A percentile compares a stretch with the other conserved stretches of the same genome.
These are phyloP conservation scores for Alternaria alternata DNA, from an alignment of 2,329 filamentous ascomycete genomes.

Conservation along the genomic window DNA sequence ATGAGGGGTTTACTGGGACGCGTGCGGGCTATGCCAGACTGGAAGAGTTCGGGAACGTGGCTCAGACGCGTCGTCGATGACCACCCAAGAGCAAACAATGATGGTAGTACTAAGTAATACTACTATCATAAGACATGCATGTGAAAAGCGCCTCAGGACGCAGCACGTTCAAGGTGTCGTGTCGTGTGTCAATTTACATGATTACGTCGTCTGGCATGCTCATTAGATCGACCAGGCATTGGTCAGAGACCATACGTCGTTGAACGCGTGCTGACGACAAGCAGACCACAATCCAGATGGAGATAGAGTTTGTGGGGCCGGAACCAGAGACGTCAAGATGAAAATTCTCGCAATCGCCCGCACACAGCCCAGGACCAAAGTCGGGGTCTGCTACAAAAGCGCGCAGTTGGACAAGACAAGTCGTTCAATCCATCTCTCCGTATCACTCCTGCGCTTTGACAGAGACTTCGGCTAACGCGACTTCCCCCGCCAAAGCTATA, in stretches of 20 bases:
- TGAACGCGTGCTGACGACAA: slow-evolving; percentile 22
- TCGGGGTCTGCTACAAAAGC: neutral
- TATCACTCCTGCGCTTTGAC: neutral
- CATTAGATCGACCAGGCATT: slow-evolving; percentile 1
- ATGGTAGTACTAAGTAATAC: slow-evolving; percentile 17
- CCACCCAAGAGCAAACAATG: slow-evolving; percentile 19
- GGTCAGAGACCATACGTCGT: slow-evolving; percentile 4
- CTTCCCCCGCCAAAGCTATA: slow-evolving; percentile 4
- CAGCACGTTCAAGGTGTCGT: slow-evolving; percentile 27
- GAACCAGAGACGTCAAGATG: slow-evolving; percentile 17
- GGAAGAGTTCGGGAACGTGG: slow-evolving; percentile 15
- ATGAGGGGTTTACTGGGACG: slow-evolving; percentile 21
- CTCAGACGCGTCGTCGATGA: slow-evolving; percentile 14
- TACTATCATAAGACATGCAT: slow-evolving; percentile 18
- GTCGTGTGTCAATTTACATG: slow-evolving; percentile 9
- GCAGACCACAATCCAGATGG: slow-evolving; percentile 16
- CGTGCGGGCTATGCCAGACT: slow-evolving; percentile 8
- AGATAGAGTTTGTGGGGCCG: slow-evolving; percentile 8
- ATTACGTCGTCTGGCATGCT: slow-evolving; percentile 1
- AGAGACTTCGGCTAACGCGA: slow-evolving; percentile 7
- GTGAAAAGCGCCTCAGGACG: slow-evolving; percentile 17
- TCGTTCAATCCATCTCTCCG: neutral
- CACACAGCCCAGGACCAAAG: slow-evolving; percentile 2
- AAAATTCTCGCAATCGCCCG: neutral
- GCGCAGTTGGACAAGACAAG: neutral